Evolutionary conservation across 2,329 filamentous ascomycete species (phyloP).

Genomic region (Colletotrichum cordylinicola): DNA sequence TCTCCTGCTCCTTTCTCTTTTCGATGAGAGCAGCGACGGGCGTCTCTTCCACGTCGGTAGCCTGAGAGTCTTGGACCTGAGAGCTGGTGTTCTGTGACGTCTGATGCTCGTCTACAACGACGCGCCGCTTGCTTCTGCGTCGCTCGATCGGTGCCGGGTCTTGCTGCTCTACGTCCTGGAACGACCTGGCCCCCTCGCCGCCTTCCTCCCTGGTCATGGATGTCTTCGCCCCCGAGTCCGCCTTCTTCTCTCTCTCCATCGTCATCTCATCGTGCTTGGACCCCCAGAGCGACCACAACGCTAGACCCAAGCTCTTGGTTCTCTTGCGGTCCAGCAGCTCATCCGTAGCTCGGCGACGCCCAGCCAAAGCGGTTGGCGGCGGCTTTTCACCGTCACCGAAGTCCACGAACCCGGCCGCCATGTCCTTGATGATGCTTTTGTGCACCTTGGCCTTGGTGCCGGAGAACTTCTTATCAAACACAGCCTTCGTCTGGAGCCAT

Average conservation of each 20-base stretch:
- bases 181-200: slow-evolving; percentile 48
- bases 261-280: slow-evolving; percentile 86
- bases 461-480: slow-evolving; percentile 77
- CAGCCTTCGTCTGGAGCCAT: slow-evolving; percentile 78
- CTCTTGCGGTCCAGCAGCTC: slow-evolving; percentile 58
- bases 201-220: slow-evolving; percentile 42
- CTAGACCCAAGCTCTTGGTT: slow-evolving; percentile 75
- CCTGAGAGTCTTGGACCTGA: slow-evolving; percentile 25
- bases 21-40: slow-evolving; percentile 50
- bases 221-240: slow-evolving; percentile 37
- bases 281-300: slow-evolving; percentile 87
- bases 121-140: slow-evolving; percentile 48
- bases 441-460: slow-evolving; percentile 74
- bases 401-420: slow-evolving; percentile 72
- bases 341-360: slow-evolving; percentile 61
- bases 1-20: slow-evolving; percentile 42
- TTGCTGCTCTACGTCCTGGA: slow-evolving; percentile 45
- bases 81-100: slow-evolving; percentile 28
- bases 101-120: slow-evolving; percentile 59
- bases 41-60: slow-evolving; percentile 41
- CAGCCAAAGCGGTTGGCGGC: slow-evolving; percentile 83
- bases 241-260: slow-evolving; percentile 63
- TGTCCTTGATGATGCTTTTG: slow-evolving; percentile 74
- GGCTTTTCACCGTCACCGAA: slow-evolving; percentile 77
- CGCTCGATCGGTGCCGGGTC: slow-evolving; percentile 36